Evolutionary conservation across 2,329 filamentous ascomycete species (phyloP).

Genomic region (Myriosclerotinia curreyana): DNA sequence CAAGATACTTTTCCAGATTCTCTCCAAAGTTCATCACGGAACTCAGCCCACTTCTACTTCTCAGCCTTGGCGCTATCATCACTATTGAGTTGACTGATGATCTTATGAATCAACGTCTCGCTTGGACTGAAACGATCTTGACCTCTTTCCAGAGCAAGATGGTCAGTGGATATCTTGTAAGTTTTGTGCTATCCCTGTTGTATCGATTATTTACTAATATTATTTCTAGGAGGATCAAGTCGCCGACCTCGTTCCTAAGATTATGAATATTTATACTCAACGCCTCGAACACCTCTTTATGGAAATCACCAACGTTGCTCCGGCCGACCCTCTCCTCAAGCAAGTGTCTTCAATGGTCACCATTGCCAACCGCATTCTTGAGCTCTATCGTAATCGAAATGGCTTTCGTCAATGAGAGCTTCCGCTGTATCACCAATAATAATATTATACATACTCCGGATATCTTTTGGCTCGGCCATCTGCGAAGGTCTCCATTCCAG

Average conservation of each 20-base stretch:
- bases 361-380: conserved; percentile 36
- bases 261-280: conserved; percentile 53
- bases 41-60: conserved; percentile 58
- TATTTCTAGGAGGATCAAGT: conserved; percentile 50
- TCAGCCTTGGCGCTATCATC: conserved; percentile 64
- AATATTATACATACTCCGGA: conserved; percentile 8
- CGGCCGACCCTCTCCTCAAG: conserved; percentile 49
- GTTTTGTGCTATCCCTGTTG: conserved; percentile 20
- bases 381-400: conserved; percentile 27
- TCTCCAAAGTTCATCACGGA: conserved; percentile 53
- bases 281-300: conserved; percentile 53
- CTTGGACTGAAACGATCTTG: conserved; percentile 60
- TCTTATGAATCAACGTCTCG: conserved; percentile 54
- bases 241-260: conserved; percentile 54
- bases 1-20: conserved; percentile 51
- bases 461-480: neutral
- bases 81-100: conserved; percentile 55
- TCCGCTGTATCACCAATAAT: neutral
- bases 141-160: conserved; percentile 45
- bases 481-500: neutral
- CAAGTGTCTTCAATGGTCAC: conserved; percentile 47
- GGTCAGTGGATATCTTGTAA: conserved; percentile 39
- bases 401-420: conserved; percentile 12
- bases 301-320: conserved; percentile 48
- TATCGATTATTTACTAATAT: conserved; percentile 33